phyloP scores from a whole-genome alignment of 2,329 filamentous ascomycete genomes.

The Apiospora kogelbergensis region DNA sequence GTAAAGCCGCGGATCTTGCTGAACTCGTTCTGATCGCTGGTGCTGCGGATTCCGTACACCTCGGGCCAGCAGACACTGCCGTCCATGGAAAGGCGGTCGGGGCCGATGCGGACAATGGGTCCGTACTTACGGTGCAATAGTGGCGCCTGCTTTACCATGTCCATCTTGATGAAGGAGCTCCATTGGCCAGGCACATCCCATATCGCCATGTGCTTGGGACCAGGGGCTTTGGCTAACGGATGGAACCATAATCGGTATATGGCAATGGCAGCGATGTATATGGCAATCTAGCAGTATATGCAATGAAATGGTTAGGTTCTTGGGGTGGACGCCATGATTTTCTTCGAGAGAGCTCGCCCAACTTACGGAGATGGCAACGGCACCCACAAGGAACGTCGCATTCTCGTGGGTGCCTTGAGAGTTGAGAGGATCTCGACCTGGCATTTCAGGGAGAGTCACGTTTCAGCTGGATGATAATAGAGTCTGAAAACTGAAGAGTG shows the following conservation, averaged over 20 bases:
- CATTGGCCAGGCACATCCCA: neutral
- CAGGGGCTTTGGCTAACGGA: conserved; percentile 16
- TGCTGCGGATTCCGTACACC: neutral
- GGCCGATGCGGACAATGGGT: neutral
- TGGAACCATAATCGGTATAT: conserved; percentile 16
- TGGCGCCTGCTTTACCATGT: conserved; percentile 42
- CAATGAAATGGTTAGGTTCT: neutral
- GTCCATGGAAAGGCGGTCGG: neutral
- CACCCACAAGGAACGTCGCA: neutral
- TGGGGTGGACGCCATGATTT: neutral
- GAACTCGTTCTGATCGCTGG: neutral
- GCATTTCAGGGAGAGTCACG: neutral
- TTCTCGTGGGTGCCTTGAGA: neutral
- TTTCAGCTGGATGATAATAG: neutral
- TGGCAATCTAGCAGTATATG: neutral
- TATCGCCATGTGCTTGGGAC: conserved; percentile 14
- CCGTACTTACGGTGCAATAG: conserved; percentile 43
- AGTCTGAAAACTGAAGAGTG: neutral
- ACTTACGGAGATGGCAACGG: neutral
- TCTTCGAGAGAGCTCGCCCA: neutral
- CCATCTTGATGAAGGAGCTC: conserved; percentile 26
- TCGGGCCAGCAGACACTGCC: neutral
- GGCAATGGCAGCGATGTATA: neutral
- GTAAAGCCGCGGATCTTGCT: neutral
- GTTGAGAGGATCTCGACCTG: neutral